Percentiles rank a stretch among this genome's conserved stretches.
phyloP scores from a whole-genome alignment of 352 stramenopile species.

The Blastocystis sp. region DNA sequence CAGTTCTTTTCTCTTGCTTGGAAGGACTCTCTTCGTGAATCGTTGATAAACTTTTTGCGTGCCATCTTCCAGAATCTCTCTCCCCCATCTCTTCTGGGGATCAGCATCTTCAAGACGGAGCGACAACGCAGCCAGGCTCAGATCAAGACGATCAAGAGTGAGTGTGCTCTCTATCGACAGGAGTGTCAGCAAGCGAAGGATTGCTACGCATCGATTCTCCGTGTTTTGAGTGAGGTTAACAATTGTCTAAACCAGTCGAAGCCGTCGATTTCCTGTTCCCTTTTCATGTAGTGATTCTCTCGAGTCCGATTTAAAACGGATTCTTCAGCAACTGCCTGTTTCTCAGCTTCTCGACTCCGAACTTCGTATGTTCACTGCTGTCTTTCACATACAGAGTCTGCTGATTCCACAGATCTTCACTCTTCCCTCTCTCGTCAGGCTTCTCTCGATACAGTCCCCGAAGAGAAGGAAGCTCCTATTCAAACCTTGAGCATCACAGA shows the following conservation, averaged over 20 bases:
- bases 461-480: neutral
- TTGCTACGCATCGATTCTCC: neutral
- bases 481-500: neutral
- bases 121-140: conserved; percentile 38
- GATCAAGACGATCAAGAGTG: conserved; percentile 5
- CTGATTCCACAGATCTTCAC: neutral
- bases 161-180: neutral
- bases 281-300: neutral
- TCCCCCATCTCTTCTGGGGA: conserved; percentile 25
- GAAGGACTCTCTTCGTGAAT: conserved; percentile 15
- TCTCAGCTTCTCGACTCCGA: neutral
- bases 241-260: neutral
- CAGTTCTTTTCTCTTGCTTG: neutral
- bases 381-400: neutral
- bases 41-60: conserved; percentile 26
- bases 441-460: neutral
- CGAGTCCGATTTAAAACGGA: neutral
- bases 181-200: neutral
- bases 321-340: neutral
- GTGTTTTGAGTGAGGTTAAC: neutral
- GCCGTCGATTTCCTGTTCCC: neutral
- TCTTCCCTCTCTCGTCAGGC: neutral
- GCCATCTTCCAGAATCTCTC: conserved; percentile 56
- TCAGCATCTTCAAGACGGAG: conserved; percentile 57
- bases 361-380: neutral